Evolutionary conservation across 2,329 filamentous ascomycete genomes (phyloP), one percentile per base, ranked within the genome.

Genomic region (Ophiostoma ips): DNA sequence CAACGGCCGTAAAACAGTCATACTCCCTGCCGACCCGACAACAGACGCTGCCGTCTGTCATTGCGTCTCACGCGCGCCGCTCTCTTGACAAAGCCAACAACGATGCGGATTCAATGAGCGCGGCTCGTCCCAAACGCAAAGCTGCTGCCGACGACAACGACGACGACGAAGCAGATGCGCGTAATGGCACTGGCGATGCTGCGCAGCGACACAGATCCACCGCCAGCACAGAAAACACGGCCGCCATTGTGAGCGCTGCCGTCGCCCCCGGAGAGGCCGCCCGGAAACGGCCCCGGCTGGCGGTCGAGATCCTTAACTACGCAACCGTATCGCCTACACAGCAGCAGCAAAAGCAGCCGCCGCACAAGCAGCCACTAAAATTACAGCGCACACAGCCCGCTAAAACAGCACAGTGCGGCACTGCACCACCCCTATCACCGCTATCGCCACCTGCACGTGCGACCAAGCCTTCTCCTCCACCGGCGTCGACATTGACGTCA

Each of bases 211-310:
- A n/a, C n/a, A n/a, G n/a, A n/a, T n/a, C n/a, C n/a, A n/a, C n/a
- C n/a, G n/a, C n/a, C n/a, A n/a, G n/a, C n/a, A n/a, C n/a, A n/a
- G n/a, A 34, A 13, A 33, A 34, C 35, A 9, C 12, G 16, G 33
- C 18, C 28, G 31, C 33, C 48, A 34, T n/a, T 18, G 12, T 15
- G 10, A 18, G 5, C 15, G 33, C 33, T 15, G 15, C 31, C 37
- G 33, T 31, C 19, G 34, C 18, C 15, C 6, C 31, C 7, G 36
- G 31, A 16, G 61, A 64, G 46, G 58, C 68, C 43, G 66, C 67
- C 50, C 59, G 65, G 50, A 79, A 79, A 63, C 72, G 67, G 61
- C 62, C 70, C 49, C 66, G 70, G 53, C 71, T 78, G 56, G 64
- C 71, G 21, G 71, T 77, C 55, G 74, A 78, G 57, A 74, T 78